Evolutionary conservation across 2,329 filamentous ascomycete genomes (phyloP), one percentile per base, ranked within the genome.

Genomic region (Metarhizium sp.): DNA sequence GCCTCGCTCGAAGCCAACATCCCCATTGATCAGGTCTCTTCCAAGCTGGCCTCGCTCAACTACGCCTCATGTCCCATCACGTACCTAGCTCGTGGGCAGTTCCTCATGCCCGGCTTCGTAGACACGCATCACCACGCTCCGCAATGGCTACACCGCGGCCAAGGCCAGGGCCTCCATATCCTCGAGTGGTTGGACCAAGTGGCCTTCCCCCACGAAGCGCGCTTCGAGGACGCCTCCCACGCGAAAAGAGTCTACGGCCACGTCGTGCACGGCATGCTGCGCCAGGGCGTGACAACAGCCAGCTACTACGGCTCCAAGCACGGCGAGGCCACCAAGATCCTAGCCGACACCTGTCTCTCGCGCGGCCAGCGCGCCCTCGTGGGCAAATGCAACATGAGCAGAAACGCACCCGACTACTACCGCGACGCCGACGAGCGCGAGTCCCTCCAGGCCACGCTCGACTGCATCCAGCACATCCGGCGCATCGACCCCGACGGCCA

Each of bases 91-190:
- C 68, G 64, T 7, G 73, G 73, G 43, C 68, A 80, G 49, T 82
- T 85, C 61, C 66, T 84, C 50, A 76, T 83, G 55, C 81, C 82
- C 0, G 80, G 81, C 47, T 79, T 84, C 61, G 71, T 87, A 53
- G 84, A 87, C 69, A 86, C 83, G 1, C 85, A 87, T 66, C 85
- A 85, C 58, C 85, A 88, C 62, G 84, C 85, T 0, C 84, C 84
- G 43, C 76, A 81, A 60, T 79, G 74, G 73, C 67, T 74, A 14
- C 73, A 75, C 66, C 69, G 75, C 29, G 75, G 78, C 32, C 68
- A 78, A 4, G 75, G 75, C 5, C 75, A 78, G 61, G 71, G 78
- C 47, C 69, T 78, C 66, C 74, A 80, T 58, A 78, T 81, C 57
- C 70, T 85, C 7, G 79, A 86, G 62, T 88, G 85, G 85, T 73